A percentile compares a stretch with the other conserved stretches of the same genome.
Evolutionary conservation across 306 rosid genomes (phyloP).

Genomic region (Inga leiocalycina): DNA sequence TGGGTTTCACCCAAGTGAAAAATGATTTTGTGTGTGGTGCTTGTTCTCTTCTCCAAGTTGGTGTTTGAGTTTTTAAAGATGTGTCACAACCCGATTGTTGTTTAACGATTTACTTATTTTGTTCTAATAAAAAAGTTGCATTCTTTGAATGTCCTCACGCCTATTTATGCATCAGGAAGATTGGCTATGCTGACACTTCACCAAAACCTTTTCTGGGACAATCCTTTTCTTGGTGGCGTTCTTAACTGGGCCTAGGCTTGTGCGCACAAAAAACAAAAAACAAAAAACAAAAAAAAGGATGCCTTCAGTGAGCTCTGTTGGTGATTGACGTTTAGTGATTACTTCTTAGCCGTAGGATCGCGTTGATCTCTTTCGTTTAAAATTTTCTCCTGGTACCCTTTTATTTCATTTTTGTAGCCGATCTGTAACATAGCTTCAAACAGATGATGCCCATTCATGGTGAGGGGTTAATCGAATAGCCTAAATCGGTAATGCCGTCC

Average conservation of each 20-base stretch:
- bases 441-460: background rate
- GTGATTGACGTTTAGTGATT: background rate
- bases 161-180: constrained; percentile 23
- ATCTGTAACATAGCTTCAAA: background rate
- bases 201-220: constrained; percentile 4
- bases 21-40: constrained; percentile 39
- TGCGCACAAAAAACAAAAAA: background rate
- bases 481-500: background rate
- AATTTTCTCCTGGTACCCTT: background rate
- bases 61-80: constrained; percentile 45
- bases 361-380: background rate
- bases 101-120: constrained; percentile 32
- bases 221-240: background rate
- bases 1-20: constrained; percentile 28
- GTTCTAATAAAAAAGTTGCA: constrained; percentile 37
- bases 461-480: background rate
- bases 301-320: background rate
- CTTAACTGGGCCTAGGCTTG: background rate
- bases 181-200: constrained; percentile 7
- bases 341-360: background rate
- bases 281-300: background rate
- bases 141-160: constrained; percentile 39
- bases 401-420: background rate
- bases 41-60: constrained; percentile 29
- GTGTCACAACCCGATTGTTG: constrained; percentile 35